Evolutionary conservation across 208 protist species (phyloP).

Genomic region (Leishmania lainsoni): DNA sequence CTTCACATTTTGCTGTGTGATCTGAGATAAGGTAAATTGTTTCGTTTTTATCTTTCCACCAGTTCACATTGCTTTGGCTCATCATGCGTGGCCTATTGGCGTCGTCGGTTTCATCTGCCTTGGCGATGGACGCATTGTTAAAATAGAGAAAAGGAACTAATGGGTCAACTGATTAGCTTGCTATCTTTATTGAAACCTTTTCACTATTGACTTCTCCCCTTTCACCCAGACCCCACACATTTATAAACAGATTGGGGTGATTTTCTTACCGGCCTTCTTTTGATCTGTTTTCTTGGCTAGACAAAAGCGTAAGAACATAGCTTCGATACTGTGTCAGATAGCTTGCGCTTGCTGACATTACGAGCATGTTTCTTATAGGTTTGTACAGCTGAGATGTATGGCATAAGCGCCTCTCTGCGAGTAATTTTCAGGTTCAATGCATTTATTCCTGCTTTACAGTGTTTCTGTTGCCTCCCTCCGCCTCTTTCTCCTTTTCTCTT

Average conservation of each 20-base stretch:
- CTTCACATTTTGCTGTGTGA: background rate
- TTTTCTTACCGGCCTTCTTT: background rate
- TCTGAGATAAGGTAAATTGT: background rate
- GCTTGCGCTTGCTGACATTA: background rate
- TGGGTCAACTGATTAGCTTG: background rate
- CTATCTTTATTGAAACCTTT: background rate
- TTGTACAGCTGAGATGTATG: background rate
- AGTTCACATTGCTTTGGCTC: background rate
- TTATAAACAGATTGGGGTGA: background rate
- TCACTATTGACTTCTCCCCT: background rate
- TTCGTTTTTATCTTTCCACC: background rate
- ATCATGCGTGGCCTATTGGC: background rate
- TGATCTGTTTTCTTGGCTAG: background rate
- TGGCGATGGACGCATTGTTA: background rate
- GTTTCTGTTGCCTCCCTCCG: background rate
- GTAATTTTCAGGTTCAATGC: background rate
- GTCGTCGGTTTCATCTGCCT: background rate
- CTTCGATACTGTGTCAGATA: background rate
- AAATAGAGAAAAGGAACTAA: background rate
- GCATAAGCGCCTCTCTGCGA: background rate
- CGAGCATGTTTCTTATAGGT: background rate
- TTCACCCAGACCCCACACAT: background rate
- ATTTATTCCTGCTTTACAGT: background rate
- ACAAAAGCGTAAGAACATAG: background rate
- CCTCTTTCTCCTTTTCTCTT: background rate